Conservation (phyloP, 805 yeast genomes). For the Starmera caribaea region DNA sequence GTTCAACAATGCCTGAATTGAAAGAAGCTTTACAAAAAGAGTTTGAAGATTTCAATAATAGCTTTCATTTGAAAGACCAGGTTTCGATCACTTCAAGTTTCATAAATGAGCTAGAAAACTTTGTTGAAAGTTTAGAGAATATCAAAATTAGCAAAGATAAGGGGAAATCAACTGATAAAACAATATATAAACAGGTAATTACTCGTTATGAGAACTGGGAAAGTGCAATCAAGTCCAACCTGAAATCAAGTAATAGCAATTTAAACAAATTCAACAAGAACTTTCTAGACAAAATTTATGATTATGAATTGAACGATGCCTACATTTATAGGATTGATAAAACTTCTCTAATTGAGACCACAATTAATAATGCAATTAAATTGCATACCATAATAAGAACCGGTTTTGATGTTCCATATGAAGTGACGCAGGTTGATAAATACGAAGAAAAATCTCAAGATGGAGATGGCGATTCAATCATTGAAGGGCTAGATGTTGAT, state of each 20-base stretch:
- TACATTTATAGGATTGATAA: conserved; percentile 22
- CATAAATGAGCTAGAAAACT: no score
- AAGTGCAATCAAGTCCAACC: conserved; percentile 15
- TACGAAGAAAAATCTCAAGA: no score
- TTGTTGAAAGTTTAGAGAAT: no score
- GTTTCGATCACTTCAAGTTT: no score
- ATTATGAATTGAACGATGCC: conserved; percentile 22
- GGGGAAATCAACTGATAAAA: no score
- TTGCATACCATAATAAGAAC: conserved; percentile 34
- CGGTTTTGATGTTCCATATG: conserved; percentile 14
- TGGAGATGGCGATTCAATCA: conserved; percentile 20
- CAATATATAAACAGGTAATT: no score
- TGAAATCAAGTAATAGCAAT: conserved; percentile 17
- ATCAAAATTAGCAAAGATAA: no score
- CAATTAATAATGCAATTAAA: conserved; percentile 32
- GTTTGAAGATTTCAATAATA: no score
- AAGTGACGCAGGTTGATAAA: no score
- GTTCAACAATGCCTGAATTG: no score
- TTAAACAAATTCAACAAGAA: conserved; percentile 20
- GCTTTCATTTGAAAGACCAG: no score
- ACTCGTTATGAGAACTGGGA: conserved; percentile 19
- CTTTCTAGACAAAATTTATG: conserved; percentile 19
- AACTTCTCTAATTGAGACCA: conserved; percentile 10
- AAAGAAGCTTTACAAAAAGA: no score
- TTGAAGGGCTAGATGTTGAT: conserved; percentile 19